These are phyloP conservation scores for Aspergillus pseudoglaucus DNA, from an alignment of 2,329 filamentous ascomycete species.

Conservation along the genomic window DNA sequence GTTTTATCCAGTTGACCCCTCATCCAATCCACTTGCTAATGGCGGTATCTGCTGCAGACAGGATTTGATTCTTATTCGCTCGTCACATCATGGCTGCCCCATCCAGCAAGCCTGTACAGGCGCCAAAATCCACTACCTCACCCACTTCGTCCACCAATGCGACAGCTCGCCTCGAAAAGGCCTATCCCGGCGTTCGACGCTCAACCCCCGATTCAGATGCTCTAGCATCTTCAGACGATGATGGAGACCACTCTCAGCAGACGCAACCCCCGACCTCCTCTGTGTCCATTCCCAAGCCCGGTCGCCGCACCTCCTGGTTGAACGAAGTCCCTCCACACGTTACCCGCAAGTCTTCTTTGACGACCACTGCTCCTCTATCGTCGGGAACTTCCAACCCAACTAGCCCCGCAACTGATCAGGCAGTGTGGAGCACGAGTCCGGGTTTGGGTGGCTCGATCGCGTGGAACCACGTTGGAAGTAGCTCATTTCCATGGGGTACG, in stretches of 20 bases:
- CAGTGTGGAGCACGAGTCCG: conserved; percentile 37
- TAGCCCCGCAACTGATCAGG: conserved; percentile 65
- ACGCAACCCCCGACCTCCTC: conserved; percentile 39
- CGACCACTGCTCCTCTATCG: conserved; percentile 64
- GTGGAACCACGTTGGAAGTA: conserved; percentile 41
- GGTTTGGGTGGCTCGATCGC: conserved; percentile 35
- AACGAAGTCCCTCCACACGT: conserved; percentile 68
- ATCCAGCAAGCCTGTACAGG: conserved; percentile 19
- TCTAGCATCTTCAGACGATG: conserved; percentile 89
- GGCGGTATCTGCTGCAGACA: too few species aligned
- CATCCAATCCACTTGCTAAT: too few species aligned
- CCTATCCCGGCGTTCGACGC: conserved; percentile 61
- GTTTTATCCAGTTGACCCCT: too few species aligned
- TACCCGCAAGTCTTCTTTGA: conserved; percentile 70
- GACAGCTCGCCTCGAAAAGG: conserved; percentile 65
- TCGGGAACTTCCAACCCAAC: conserved; percentile 73
- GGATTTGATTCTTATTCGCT: conserved; percentile 7
- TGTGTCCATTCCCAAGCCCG: conserved; percentile 53
- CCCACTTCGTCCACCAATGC: conserved; percentile 52
- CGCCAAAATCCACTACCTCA: conserved; percentile 33
- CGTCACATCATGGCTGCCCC: conserved; percentile 36
- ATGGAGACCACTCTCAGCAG: conserved; percentile 62
- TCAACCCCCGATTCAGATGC: conserved; percentile 93
- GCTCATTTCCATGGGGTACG: conserved; percentile 63
- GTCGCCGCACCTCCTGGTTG: conserved; percentile 74